Base-by-base conservation (phyloP, 257 asterid species). In the Perilla frutescens region DNA sequence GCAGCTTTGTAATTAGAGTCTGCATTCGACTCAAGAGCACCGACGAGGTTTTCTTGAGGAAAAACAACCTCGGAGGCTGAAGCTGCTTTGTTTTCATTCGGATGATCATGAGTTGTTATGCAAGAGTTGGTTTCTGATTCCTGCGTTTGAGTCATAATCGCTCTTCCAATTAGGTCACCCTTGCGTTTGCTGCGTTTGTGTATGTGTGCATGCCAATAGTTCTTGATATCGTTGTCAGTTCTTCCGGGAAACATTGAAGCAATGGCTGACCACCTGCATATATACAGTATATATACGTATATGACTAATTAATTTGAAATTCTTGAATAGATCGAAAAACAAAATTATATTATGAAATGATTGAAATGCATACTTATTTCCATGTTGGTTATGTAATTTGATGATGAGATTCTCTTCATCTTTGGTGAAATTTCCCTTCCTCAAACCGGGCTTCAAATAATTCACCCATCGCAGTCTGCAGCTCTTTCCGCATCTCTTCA, bases 381-480 rank as follows among this genome's bases (percentile, higher is more conserved):
- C 90, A 5, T 83, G 81, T 60, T 79, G 20, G 4, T 73, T 77
- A 11, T 81, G 92, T 60, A 81, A 53, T 80, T 75, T 8, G 26
- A 80, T 66, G 65, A 88, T 82, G 37, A 78, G 78, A 56, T 83
- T 71, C 20, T 81, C 83, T 72, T 88, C 91, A 53, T 78, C 68
- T 56, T 49, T 71, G 72, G 72, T 78, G 66, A 73, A 86, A 6
- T 77, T 80, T 2, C 89, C 95, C 8, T 72, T 68, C 51, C 66
- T 86, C 41, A 87, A 40, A 6, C 81, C 86, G 0, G 92, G 89
- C 72, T 76, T 84, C 57, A 88, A 70, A 49, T 88, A 74, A 72
- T 88, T 88, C 85, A 86, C 76, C 87, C 91, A 88, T 12, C 95
- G 66, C 11, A 86, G 66, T 57, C 95, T 81, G 69, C 91, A 86